Conservation (phyloP, 2,329 filamentous ascomycete species). For the Elsinoe australis region DNA sequence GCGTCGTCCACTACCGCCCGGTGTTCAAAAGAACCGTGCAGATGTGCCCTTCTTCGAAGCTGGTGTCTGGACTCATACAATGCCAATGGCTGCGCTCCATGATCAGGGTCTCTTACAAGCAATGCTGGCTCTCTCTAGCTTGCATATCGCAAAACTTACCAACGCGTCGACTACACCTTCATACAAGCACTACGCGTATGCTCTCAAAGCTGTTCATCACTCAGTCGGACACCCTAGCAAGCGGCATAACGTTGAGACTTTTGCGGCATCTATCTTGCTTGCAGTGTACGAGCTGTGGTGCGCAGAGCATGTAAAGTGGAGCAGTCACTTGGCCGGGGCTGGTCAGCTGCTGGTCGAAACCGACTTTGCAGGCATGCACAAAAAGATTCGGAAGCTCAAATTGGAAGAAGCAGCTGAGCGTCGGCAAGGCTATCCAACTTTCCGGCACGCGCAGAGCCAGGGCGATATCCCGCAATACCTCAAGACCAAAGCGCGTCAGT, state of each 20-base stretch:
- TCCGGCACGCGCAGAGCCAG: background rate
- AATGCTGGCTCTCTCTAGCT: constrained; percentile 75
- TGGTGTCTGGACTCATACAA: constrained; percentile 60
- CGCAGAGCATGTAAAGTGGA: constrained; percentile 93
- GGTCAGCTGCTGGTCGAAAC: constrained; percentile 76
- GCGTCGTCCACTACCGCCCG: constrained; percentile 64
- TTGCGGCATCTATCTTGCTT: constrained; percentile 80
- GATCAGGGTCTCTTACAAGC: constrained; percentile 85
- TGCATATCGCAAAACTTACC: constrained; percentile 82
- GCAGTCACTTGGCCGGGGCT: constrained; percentile 79
- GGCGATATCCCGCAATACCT: constrained; percentile 5
- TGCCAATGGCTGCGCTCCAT: constrained; percentile 74
- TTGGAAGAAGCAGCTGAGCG: constrained; percentile 35
- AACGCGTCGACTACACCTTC: constrained; percentile 67
- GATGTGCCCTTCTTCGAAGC: constrained; percentile 53
- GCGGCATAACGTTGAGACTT: constrained; percentile 66
- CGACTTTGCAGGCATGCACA: constrained; percentile 65
- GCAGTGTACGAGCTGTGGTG: constrained; percentile 93
- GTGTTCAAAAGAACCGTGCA: constrained; percentile 47
- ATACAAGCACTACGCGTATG: constrained; percentile 84
- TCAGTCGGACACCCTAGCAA: constrained; percentile 63
- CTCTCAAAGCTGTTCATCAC: constrained; percentile 67
- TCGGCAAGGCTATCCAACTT: constrained; percentile 6
- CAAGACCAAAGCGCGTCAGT: constrained; percentile 8
- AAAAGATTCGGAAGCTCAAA: constrained; percentile 60